A percentile compares a stretch with the other conserved stretches of the same genome.
Evolutionary conservation across 176 grass and related monocot genomes (phyloP).

Genomic region (Metroxylon sagu): DNA sequence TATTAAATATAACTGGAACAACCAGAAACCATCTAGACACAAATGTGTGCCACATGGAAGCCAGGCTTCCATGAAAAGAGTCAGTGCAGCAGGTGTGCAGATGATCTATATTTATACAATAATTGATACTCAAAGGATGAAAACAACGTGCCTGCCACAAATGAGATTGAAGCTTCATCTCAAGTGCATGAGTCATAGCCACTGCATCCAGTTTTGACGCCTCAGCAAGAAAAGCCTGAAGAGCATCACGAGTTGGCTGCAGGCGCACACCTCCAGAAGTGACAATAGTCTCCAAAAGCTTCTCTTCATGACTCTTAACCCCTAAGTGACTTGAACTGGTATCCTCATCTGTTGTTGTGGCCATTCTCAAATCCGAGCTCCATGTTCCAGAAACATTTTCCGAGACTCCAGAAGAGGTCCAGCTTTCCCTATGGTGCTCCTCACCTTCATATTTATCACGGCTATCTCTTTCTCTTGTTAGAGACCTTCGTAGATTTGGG

Average conservation of each 20-base stretch:
- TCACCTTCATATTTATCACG: constrained; percentile 56
- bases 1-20: too few species aligned
- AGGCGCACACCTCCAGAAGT: constrained; percentile 78
- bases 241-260: constrained; percentile 91
- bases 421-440: constrained; percentile 53
- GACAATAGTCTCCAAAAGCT: constrained; percentile 86
- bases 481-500: constrained; percentile 73
- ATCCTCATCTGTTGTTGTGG: constrained; percentile 28
- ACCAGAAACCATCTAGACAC: too few species aligned
- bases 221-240: constrained; percentile 75
- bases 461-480: constrained; percentile 73
- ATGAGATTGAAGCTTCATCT: constrained; percentile 79
- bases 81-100: too few species aligned
- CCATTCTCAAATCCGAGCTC: constrained; percentile 35
- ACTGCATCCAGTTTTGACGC: constrained; percentile 75
- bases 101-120: too few species aligned
- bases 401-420: constrained; percentile 38
- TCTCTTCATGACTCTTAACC: constrained; percentile 68
- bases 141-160: constrained; percentile 67
- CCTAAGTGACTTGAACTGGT: constrained; percentile 49
- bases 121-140: too few species aligned
- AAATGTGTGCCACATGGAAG: too few species aligned
- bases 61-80: too few species aligned
- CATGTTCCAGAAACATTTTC: constrained; percentile 59
- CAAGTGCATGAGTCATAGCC: constrained; percentile 66